A percentile compares a stretch with the other conserved stretches of the same genome.
These are phyloP conservation scores for Plasmodium vivax DNA, from an alignment of 169 alveolate genomes.

Conservation along the genomic window DNA sequence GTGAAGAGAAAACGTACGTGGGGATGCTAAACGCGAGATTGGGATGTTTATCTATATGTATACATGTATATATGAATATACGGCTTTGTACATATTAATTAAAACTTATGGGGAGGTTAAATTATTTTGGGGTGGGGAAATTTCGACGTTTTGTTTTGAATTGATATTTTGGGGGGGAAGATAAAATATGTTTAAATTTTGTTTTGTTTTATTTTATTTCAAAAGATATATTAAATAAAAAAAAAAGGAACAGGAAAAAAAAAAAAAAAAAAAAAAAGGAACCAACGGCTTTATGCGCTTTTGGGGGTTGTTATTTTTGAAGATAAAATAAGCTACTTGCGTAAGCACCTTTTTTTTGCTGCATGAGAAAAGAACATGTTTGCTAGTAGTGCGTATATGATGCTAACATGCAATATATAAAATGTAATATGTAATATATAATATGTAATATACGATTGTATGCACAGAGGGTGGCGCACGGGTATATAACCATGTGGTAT, in stretches of 20 bases:
- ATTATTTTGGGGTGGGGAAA: background rate
- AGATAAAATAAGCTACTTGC: background rate
- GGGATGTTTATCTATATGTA: background rate
- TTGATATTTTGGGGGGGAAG: background rate
- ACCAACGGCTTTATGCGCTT: background rate
- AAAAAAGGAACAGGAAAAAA: background rate
- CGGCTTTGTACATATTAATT: background rate
- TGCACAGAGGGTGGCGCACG: background rate
- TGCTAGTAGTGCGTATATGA: background rate
- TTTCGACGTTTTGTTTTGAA: conserved; percentile 1
- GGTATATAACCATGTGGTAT: background rate
- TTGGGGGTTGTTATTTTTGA: conserved; percentile 2
- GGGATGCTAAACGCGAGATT: background rate
- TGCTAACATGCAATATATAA: background rate
- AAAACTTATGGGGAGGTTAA: background rate
- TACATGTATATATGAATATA: background rate
- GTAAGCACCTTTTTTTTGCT: background rate
- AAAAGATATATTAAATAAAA: background rate
- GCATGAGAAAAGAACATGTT: background rate
- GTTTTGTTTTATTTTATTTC: background rate
- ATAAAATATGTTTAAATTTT: background rate
- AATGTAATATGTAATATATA: background rate
- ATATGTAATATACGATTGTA: background rate
- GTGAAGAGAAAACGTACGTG: background rate
- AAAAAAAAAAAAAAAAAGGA: background rate